Conservation (phyloP, 345 rosid species). For the Lumnitzera littorea region DNA sequence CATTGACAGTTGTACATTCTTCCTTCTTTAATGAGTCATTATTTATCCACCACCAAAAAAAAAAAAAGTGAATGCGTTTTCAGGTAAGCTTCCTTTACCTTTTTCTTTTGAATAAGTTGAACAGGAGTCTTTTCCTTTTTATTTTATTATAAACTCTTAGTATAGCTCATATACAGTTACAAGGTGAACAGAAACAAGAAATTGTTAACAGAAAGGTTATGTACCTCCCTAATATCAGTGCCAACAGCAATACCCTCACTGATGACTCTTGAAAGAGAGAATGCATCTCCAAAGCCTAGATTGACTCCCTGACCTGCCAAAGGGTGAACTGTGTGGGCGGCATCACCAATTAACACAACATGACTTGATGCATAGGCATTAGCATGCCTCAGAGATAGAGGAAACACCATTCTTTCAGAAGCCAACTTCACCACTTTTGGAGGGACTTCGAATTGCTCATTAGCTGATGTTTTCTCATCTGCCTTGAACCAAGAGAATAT, state of each 20-base stretch:
- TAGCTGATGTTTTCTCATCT: conserved; percentile 26
- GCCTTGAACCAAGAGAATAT: conserved; percentile 61
- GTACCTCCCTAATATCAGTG: conserved; percentile 79
- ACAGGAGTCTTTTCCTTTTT: too few relatives aligned
- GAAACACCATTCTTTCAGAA: conserved; percentile 81
- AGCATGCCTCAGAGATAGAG: conserved; percentile 77
- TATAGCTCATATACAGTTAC: too few relatives aligned
- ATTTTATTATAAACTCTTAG: too few relatives aligned
- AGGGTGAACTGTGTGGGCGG: conserved; percentile 94
- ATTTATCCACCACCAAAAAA: too few relatives aligned
- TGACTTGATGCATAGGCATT: conserved; percentile 57
- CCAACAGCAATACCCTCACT: conserved; percentile 80
- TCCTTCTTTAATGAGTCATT: too few relatives aligned
- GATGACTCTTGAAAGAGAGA: conserved; percentile 59
- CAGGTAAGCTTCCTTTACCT: too few relatives aligned
- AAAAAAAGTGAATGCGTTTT: too few relatives aligned
- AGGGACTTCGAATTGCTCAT: conserved; percentile 68
- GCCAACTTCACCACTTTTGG: conserved; percentile 70
- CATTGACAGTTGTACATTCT: too few relatives aligned
- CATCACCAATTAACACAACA: conserved; percentile 78
- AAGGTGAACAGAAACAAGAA: background rate
- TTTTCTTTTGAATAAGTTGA: too few relatives aligned
- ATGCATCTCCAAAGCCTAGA: conserved; percentile 86
- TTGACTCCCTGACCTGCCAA: conserved; percentile 98
- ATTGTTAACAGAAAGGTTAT: conserved; percentile 7